Conservation (phyloP, 441 rosid species). For the Populus hybrid region DNA sequence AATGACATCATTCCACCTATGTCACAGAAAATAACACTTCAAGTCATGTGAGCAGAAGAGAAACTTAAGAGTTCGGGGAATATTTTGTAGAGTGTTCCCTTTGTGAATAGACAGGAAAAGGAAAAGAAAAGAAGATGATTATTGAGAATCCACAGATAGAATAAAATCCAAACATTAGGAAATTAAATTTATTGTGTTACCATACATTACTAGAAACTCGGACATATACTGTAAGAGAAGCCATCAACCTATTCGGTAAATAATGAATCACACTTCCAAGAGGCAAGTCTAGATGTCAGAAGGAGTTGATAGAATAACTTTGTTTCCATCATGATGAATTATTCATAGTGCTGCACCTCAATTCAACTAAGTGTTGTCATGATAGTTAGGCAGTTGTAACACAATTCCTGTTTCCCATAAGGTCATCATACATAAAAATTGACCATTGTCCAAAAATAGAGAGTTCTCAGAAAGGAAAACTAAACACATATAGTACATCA, state of each 20-base stretch:
- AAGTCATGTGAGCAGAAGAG: conserved; percentile 12
- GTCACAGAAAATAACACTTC: conserved; percentile 2
- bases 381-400: conserved; percentile 1
- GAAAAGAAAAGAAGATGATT: not conserved
- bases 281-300: not conserved
- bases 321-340: not conserved
- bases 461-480: not conserved
- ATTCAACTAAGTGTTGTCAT: not conserved
- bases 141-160: not conserved
- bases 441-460: not conserved
- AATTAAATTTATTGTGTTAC: not conserved
- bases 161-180: not conserved
- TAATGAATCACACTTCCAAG: not conserved
- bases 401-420: not conserved
- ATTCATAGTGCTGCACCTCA: not conserved
- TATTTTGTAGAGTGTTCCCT: no score
- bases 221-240: not conserved
- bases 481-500: not conserved
- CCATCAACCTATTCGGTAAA: not conserved
- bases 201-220: not conserved
- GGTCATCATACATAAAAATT: not conserved
- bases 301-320: not conserved
- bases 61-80: not conserved
- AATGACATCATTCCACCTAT: conserved; percentile 98
- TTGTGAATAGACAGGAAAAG: not conserved